Evolutionary conservation across 1,284 basidiomycete species (phyloP).

Genomic region (Neonothopanus nambi): DNA sequence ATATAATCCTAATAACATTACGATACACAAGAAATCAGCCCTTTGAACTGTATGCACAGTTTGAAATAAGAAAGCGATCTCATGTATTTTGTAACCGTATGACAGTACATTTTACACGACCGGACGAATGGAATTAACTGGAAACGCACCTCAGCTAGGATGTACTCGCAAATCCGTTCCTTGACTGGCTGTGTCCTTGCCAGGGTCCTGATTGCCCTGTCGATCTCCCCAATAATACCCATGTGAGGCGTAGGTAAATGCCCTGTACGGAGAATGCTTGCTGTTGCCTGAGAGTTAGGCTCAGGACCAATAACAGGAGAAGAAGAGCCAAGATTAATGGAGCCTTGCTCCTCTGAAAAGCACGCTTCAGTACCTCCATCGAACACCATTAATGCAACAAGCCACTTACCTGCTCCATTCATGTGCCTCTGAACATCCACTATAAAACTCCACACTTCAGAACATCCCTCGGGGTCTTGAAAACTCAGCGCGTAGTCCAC

Average conservation of each 20-base stretch:
- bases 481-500: slow-evolving; percentile 97
- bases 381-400: slow-evolving; percentile 10
- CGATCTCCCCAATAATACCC: slow-evolving; percentile 75
- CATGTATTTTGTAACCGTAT: not conserved
- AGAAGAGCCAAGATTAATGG: slow-evolving; percentile 44
- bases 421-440: slow-evolving; percentile 90
- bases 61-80: not conserved
- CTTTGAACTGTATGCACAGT: not conserved
- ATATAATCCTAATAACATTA: slow-evolving; percentile 72
- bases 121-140: slow-evolving; percentile 5
- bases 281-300: slow-evolving; percentile 51
- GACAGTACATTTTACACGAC: slow-evolving; percentile 9
- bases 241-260: slow-evolving; percentile 71
- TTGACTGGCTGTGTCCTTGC: slow-evolving; percentile 66
- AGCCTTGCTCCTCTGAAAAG: slow-evolving; percentile 41
- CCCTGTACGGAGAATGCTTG: slow-evolving; percentile 66
- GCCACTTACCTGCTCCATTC: slow-evolving; percentile 56
- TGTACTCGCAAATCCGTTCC: slow-evolving; percentile 83
- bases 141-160: slow-evolving; percentile 66
- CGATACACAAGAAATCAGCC: slow-evolving; percentile 1
- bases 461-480: slow-evolving; percentile 94
- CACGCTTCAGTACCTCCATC: not conserved
- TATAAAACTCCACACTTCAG: slow-evolving; percentile 98
- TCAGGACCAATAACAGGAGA: slow-evolving; percentile 62
- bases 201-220: slow-evolving; percentile 71